Base-by-base conservation (phyloP, 306 rosid species). In the Casuarina cunninghamiana region DNA sequence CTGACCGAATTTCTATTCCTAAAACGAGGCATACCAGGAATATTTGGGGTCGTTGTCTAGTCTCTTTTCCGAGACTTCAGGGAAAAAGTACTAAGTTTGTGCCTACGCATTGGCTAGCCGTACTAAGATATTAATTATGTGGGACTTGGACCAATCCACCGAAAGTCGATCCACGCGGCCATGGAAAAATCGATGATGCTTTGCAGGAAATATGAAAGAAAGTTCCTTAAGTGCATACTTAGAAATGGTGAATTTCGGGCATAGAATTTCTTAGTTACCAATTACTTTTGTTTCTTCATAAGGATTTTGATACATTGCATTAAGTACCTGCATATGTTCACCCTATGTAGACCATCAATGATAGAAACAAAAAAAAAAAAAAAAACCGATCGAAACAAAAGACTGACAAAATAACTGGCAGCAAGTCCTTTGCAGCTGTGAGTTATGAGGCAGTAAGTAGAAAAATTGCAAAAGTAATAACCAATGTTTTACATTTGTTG, bases 381-480 rank as follows among this genome's bases (percentile, higher is more conserved):
- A 50, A 66, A 66, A 66, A 66, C 10, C 71, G 71, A 42, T 17
- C 71, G 4, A 66, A 42, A 35, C 71, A 66, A 66, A 66, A 66
- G 71, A 66, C 71, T 2, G 71, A 50, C 16, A 66, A 66, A 66
- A 66, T 66, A 49, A 66, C 71, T 1, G 71, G 71, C 48, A 66
- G 71, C 19, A 66, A 66, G 49, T 66, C 71, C 42, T 66, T 66
- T 66, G 71, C 71, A 2, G 71, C 71, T 0, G 71, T 66, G 71
- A 66, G 71, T 66, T 66, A 66, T 6, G 71, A 66, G 41, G 71
- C 71, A 46, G 71, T 66, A 50, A 66, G 71, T 66, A 41, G 50
- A 66, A 66, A 42, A 3, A 21, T 21, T 21, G 26, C 10, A 66
- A 17, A 41, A 6, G 32, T 17, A 17, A 42, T 41, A 39, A 45